phyloP scores from a whole-genome alignment of 2,329 filamentous ascomycete species.

The Hirsutella rhossiliensis region DNA sequence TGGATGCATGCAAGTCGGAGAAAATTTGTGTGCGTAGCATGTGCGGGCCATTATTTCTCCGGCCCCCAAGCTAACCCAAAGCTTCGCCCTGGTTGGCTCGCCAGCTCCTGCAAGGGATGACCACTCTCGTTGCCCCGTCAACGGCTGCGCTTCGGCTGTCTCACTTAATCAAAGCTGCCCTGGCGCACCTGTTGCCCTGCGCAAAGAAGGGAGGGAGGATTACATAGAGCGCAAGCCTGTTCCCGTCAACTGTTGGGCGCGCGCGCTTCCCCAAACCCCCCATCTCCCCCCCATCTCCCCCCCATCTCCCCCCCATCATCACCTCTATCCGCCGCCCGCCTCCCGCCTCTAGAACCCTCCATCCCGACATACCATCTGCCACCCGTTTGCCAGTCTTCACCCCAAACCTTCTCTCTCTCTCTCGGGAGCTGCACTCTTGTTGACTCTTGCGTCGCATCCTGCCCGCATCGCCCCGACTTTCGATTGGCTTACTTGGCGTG shows the following conservation, averaged over 20 bases:
- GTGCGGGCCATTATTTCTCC: too few relatives aligned
- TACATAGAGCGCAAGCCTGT: background rate
- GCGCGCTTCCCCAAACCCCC: background rate
- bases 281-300: background rate
- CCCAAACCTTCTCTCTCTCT: background rate
- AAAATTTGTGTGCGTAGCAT: too few relatives aligned
- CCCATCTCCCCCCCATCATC: background rate
- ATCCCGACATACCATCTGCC: too few relatives aligned
- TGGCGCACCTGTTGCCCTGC: constrained; percentile 1
- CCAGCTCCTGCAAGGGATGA: background rate
- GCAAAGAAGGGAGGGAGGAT: constrained; percentile 3
- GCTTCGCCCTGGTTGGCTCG: background rate
- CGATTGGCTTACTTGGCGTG: background rate
- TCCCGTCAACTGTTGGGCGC: too few relatives aligned
- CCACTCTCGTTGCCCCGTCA: constrained; percentile 19
- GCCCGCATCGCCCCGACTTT: background rate
- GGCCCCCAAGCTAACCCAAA: background rate
- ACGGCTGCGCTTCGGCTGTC: constrained; percentile 17
- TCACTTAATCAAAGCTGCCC: constrained; percentile 1
- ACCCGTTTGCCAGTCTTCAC: too few relatives aligned
- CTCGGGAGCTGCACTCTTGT: too few relatives aligned
- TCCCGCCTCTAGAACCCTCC: background rate
- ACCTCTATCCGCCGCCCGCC: background rate
- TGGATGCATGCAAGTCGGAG: background rate
- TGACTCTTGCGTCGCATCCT: background rate